Conservation (phyloP, 306 rosid genomes). For the Begonia fuchsioides region DNA sequence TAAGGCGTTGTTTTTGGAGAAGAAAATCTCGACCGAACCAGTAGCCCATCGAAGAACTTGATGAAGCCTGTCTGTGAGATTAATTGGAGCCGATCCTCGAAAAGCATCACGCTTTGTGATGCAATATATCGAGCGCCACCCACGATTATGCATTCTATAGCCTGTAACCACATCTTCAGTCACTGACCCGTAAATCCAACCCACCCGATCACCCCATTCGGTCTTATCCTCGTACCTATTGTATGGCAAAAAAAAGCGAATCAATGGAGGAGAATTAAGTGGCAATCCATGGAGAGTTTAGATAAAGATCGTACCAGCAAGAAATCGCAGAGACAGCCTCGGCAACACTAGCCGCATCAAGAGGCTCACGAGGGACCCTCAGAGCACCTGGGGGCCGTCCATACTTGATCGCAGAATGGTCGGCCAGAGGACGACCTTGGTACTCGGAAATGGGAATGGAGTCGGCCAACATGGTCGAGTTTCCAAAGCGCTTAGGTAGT, state of each 20-base stretch:
- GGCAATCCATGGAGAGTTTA: background rate
- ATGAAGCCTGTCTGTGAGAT: slow-evolving; percentile 43
- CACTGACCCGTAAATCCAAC: slow-evolving; percentile 45
- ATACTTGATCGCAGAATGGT: slow-evolving; percentile 52
- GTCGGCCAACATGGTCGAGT: slow-evolving; percentile 51
- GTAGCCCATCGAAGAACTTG: slow-evolving; percentile 53
- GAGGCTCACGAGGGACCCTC: slow-evolving; percentile 64
- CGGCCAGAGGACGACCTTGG: slow-evolving; percentile 80
- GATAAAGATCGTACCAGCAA: slow-evolving; percentile 41
- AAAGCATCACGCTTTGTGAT: slow-evolving; percentile 39
- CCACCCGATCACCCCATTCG: slow-evolving; percentile 43
- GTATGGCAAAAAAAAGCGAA: background rate
- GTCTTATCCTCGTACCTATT: slow-evolving; percentile 44
- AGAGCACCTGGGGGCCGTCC: slow-evolving; percentile 74
- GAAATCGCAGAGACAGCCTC: slow-evolving; percentile 80
- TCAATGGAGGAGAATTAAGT: background rate
- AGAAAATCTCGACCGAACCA: slow-evolving; percentile 43
- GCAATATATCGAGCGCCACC: slow-evolving; percentile 42
- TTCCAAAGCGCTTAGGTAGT: slow-evolving; percentile 81
- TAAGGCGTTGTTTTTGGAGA: slow-evolving; percentile 38
- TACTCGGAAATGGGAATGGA: slow-evolving; percentile 52
- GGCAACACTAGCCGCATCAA: slow-evolving; percentile 66
- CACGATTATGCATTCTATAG: slow-evolving; percentile 44
- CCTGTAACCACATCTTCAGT: slow-evolving; percentile 49
- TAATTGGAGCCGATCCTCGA: slow-evolving; percentile 43